Base-by-base conservation (phyloP, 2,329 filamentous ascomycete species). In the Sclerotinia borealis region DNA sequence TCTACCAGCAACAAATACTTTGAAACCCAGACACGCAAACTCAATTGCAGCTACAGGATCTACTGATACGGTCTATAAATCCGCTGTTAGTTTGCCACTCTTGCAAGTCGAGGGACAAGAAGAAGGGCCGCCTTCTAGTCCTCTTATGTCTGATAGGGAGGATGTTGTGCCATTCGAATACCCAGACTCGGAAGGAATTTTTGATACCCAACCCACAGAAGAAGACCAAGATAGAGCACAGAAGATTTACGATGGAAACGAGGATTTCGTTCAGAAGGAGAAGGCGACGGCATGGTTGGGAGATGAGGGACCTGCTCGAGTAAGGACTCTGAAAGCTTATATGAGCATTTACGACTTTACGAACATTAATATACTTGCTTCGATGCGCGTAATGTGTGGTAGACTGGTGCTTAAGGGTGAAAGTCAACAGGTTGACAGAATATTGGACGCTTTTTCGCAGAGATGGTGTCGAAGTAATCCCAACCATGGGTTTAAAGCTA, bases 381-480 rank as follows among this genome's bases (percentile, higher is more conserved):
- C 91, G 9, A 81, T 98, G 67, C 87, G 95, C 31, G 85, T 88
- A 65, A 82, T 99, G 31, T 99, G 95, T 75, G 85, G 85, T 60
- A 88, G 91, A 37, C 81, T 98, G 29, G 82, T 95, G 5, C 81
- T 99, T 63, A 90, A 91, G 69, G 95, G 91, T 47, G 95, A 99
- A 77, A 96, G 93, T 3, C 95, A 99, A 76, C 93, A 99, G 76
- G 91, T 99, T 25, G 95, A 99, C 75, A 89, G 95, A 39, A 93
- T 99, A 64, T 79, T 99, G 67, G 91, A 96, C 71, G 89, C 90
- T 25, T 93, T 98, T 71, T 91, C 95, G 3, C 87, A 86, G 68
- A 83, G 93, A 66, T 99, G 95, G 95, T 96, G 92, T 75, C 85
- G 90, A 69, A 97, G 93, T 80, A 99, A 99, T 74, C 85, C 90